Base-by-base conservation (phyloP, 2,329 filamentous ascomycete species). In the Ceratocystis ficicola region DNA sequence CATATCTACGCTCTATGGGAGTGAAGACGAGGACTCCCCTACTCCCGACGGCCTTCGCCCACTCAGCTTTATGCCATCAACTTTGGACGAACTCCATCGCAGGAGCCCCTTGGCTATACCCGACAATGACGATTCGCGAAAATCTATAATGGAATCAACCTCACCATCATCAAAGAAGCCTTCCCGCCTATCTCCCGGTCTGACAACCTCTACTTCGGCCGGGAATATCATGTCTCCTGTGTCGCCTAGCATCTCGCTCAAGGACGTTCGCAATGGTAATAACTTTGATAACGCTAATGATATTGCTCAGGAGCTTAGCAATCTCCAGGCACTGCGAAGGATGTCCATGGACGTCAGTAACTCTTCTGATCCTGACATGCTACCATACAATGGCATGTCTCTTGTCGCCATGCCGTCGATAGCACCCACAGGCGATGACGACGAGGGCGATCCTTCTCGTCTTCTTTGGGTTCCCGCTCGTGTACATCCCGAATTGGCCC, bases 381-480 rank as follows among this genome's bases (percentile, higher is more conserved):
- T 90, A 15, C 87, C 87, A 1, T 90, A 88, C 72, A 82, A 83
- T 65, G 80, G 80, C 63, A 79, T 85, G 73, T 82, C 82, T 4
- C 76, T 86, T 48, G 83, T 88, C 72, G 83, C 87, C 52, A 86
- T 90, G 77, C 86, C 89, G 2, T 81, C 87, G 20, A 82, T 87
- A 69, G 87, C 89, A 20, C 89, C 89, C 1, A 85, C 81, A 2
- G 83, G 85, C 41, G 83, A 84, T 68, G 88, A 90, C 69, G 88
- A 95, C 71, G 91, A 95, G 73, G 88, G 91, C 71, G 93, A 97
- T 73, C 85, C 90, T 6, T 91, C 92, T 1, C 84, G 91, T 69
- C 77, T 97, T 67, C 89, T 97, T 70, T 99, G 94, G 94, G 94
- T 99, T 5, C 94, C 94, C 4, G 94, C 94, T 28, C 85, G 91